These are phyloP conservation scores for Marasmius oreades DNA, from an alignment of 1,284 basidiomycete species.

Conservation along the genomic window DNA sequence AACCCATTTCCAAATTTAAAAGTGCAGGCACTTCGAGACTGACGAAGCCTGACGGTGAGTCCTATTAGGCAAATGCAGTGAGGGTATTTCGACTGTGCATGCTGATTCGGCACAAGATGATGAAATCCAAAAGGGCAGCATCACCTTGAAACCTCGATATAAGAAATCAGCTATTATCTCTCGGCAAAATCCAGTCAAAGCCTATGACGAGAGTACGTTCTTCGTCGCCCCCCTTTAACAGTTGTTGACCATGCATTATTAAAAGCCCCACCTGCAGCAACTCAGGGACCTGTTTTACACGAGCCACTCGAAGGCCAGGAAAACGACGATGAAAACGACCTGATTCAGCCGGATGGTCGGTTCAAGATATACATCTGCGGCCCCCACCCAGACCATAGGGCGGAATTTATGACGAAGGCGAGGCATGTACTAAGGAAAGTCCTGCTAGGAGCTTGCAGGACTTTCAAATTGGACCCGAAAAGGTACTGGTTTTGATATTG, in stretches of 20 bases:
- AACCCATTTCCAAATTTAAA: too few relatives aligned
- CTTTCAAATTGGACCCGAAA: slow-evolving; percentile 32
- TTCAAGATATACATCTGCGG: slow-evolving; percentile 34
- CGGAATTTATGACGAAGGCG: slow-evolving; percentile 41
- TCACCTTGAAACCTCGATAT: too few relatives aligned
- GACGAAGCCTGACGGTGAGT: too few relatives aligned
- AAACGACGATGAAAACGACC: not conserved
- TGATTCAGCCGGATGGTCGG: slow-evolving; percentile 13
- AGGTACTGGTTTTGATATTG: slow-evolving; percentile 21
- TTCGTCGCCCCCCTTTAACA: not conserved
- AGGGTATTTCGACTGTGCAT: too few relatives aligned
- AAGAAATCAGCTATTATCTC: too few relatives aligned
- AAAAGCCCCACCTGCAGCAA: slow-evolving; percentile 4
- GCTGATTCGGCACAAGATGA: too few relatives aligned
- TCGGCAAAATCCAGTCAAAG: not conserved
- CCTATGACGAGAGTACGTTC: not conserved
- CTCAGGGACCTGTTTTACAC: slow-evolving; percentile 9
- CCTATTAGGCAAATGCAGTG: too few relatives aligned
- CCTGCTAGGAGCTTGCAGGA: slow-evolving; percentile 37
- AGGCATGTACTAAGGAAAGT: slow-evolving; percentile 41
- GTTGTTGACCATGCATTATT: slow-evolving; percentile 5
- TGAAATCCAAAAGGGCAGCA: too few relatives aligned
- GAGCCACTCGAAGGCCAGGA: slow-evolving; percentile 8
- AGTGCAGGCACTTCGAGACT: too few relatives aligned
- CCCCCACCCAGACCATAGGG: slow-evolving; percentile 25